These are phyloP conservation scores for Isoetes engelmannii DNA, from an alignment of 83 land plant species.

Conservation along the genomic window DNA sequence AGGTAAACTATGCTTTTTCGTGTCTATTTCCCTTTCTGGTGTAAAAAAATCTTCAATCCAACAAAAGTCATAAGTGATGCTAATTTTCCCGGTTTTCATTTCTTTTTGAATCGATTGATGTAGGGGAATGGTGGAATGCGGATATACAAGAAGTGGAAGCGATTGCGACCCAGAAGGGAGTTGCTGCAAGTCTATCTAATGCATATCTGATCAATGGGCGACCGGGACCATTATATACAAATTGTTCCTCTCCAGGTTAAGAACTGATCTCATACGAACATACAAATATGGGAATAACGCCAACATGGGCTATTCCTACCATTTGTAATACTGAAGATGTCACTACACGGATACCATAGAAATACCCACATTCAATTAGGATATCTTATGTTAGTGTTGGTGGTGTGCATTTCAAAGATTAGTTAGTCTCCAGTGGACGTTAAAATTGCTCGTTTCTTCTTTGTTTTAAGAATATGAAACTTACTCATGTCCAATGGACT, in stretches of 20 bases:
- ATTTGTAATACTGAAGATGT: no score
- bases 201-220: conserved; percentile 1
- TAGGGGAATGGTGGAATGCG: conserved; percentile 9
- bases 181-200: neutral
- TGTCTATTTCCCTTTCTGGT: no score
- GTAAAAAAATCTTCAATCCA: no score
- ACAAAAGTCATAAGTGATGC: no score
- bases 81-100: neutral
- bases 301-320: no score
- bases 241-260: conserved; percentile 8
- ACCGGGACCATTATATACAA: neutral
- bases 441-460: neutral
- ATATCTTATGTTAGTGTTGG: neutral
- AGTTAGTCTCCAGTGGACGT: no score
- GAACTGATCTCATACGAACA: neutral
- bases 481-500: neutral
- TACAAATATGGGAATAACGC: neutral
- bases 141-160: neutral
- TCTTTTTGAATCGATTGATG: neutral
- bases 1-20: neutral
- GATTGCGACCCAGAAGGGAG: neutral
- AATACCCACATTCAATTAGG: no score
- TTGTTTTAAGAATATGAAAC: neutral
- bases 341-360: no score
- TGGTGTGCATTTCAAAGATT: neutral